A percentile compares a stretch with the other conserved stretches of the same genome.
Evolutionary conservation across 1,284 basidiomycete species (phyloP).

Genomic region (Fomitiporia mediterranea): DNA sequence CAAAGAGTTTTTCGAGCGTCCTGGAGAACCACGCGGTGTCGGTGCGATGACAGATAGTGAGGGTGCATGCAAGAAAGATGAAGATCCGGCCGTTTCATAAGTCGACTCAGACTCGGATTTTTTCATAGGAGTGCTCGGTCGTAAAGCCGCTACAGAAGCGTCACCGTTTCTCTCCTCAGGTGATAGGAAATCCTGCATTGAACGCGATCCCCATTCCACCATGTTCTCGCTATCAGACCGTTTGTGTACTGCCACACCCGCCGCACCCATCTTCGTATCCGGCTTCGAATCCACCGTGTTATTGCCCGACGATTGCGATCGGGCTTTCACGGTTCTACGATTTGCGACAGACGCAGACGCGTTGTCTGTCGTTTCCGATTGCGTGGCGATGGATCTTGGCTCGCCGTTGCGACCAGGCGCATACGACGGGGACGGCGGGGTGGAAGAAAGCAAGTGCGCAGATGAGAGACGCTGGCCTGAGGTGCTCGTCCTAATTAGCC

Average conservation of each 20-base stretch:
- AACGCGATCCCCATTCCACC: conserved; percentile 11
- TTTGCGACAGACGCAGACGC: not conserved
- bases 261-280: not conserved
- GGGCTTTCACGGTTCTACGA: not conserved
- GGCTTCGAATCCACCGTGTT: not conserved
- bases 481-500: conserved; percentile 1
- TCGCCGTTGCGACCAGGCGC: conserved; percentile 10
- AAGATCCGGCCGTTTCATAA: conserved; percentile 17
- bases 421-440: conserved; percentile 9
- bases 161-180: not conserved
- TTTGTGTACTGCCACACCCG: conserved; percentile 4
- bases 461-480: conserved; percentile 11
- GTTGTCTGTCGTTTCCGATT: not conserved
- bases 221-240: conserved; percentile 14
- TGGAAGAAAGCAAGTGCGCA: not conserved
- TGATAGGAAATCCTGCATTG: conserved; percentile 9
- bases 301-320: not conserved
- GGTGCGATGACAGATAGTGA: conserved; percentile 23
- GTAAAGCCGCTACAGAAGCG: no score
- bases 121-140: conserved; percentile 13
- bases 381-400: conserved; percentile 1
- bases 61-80: conserved; percentile 20
- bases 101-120: conserved; percentile 16
- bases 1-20: conserved; percentile 20
- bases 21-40: conserved; percentile 20